Percentiles rank a stretch among this genome's conserved stretches.
phyloP scores from a whole-genome alignment of 164 flowering plant species.

The Vitis cinerea region DNA sequence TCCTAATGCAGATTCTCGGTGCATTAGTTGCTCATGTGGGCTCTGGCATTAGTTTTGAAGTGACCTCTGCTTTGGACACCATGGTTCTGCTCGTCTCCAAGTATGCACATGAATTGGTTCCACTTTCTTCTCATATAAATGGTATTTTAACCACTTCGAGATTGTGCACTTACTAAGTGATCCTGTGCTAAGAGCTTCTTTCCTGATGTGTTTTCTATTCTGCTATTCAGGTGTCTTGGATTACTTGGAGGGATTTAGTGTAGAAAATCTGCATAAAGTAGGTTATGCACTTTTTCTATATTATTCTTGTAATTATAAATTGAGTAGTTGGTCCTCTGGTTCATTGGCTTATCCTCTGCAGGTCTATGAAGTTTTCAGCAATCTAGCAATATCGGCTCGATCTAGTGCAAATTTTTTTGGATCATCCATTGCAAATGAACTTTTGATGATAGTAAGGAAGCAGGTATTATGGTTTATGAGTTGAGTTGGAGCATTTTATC shows the following conservation, averaged over 20 bases:
- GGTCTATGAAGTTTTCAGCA: conserved; percentile 81
- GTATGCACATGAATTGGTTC: conserved; percentile 53
- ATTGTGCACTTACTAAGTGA: background rate
- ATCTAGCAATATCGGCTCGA: conserved; percentile 54
- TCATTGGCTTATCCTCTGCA: conserved; percentile 25
- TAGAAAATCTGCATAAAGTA: conserved; percentile 72
- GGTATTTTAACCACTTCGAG: conserved; percentile 33
- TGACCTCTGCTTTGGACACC: conserved; percentile 67
- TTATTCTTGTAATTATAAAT: background rate
- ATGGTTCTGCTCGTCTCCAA: conserved; percentile 60
- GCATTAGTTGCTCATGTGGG: conserved; percentile 76
- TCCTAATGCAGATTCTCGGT: conserved; percentile 60
- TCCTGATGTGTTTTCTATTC: background rate
- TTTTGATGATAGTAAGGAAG: conserved; percentile 74
- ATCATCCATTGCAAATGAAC: conserved; percentile 71
- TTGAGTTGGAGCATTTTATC: background rate
- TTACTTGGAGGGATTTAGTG: conserved; percentile 72
- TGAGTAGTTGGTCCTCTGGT: background rate
- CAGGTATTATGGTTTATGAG: conserved; percentile 46
- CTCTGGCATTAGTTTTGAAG: conserved; percentile 68
- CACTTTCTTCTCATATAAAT: conserved; percentile 61
- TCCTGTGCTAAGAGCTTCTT: background rate
- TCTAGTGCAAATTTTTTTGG: conserved; percentile 40
- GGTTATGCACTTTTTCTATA: conserved; percentile 16
- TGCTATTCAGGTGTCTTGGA: conserved; percentile 65